Base-by-base conservation (phyloP, 2,329 filamentous ascomycete species). In the Sporothrix brunneoviolacea region DNA sequence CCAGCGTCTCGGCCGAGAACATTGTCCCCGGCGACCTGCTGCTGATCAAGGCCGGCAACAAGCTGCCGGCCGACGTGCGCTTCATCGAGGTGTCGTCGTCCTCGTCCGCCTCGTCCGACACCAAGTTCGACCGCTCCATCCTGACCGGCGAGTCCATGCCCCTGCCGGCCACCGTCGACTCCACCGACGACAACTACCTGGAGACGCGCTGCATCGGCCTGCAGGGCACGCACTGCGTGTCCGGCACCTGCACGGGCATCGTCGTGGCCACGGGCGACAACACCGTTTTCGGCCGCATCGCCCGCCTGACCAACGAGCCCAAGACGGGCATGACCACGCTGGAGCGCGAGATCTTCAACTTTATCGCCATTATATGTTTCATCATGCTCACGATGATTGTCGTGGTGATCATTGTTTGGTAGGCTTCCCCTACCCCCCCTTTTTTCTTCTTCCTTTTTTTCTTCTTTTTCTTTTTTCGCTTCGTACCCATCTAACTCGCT, bases 141-240 rank as follows among this genome's bases (percentile, higher is more conserved):
- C 68, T 90, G 16, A 90, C 83, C 36, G 83, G 83, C 46, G 83
- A 86, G 70, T 83, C 84, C 3, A 68, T 78, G 8, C 83, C 84
- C 2, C 66, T 88, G 6, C 67, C 76, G 4, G 85, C 77, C 2
- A 77, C 79, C 0, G 73, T 85, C 13, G 74, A 86, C n/a, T 78
- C 74, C 0, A 84, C 81, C 0, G 84, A 89, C 59, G 70, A 76
- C 35, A 89, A 89, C 63, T 88, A 87, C 60, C 78, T 91, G 27
- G 86, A 91, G 62, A 90, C 85, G 4, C 78, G 79, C 47, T 85
- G 82, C 58, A 87, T 91, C 48, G 86, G 85, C 19, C 73, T 91
- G 9, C 85, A 89, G 61, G 86, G 87, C n/a, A 89, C 86, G 0
- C 84, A 90, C 60, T 89, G 85, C 57, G 80, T 86, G 4, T 82